Evolutionary conservation across 768 basidiomycete genomes (phyloP).

Genomic region (Hypholoma sublateritium): DNA sequence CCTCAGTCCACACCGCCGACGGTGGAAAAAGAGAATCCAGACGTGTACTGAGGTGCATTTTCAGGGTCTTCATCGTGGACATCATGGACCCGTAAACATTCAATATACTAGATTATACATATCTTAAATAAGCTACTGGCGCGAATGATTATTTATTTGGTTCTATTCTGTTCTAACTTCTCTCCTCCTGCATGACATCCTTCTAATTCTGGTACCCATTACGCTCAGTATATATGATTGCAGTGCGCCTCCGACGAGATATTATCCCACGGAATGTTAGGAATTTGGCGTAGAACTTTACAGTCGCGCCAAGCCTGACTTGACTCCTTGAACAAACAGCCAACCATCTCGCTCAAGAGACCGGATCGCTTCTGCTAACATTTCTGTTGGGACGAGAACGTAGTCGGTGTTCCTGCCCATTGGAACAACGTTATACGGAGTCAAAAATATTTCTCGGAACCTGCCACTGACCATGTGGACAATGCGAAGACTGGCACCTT

Average conservation of each 20-base stretch:
- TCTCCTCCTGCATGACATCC: too few relatives aligned
- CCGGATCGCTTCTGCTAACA: slow-evolving; percentile 38
- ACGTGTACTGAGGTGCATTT: neutral
- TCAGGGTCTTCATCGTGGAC: neutral
- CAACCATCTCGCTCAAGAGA: slow-evolving; percentile 53
- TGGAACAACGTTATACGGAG: neutral
- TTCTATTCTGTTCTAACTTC: neutral
- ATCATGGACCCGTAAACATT: too few relatives aligned
- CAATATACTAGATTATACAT: neutral
- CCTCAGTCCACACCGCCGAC: slow-evolving; percentile 1
- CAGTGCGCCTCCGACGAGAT: too few relatives aligned
- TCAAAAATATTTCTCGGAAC: neutral
- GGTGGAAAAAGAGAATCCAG: neutral
- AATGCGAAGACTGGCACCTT: slow-evolving; percentile 57
- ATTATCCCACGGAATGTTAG: too few relatives aligned
- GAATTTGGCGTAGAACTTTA: neutral
- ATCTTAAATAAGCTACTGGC: neutral
- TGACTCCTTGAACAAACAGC: slow-evolving; percentile 35
- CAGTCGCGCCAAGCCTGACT: slow-evolving; percentile 11
- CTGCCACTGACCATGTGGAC: slow-evolving; percentile 54
- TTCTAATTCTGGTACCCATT: too few relatives aligned
- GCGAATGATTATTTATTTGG: neutral
- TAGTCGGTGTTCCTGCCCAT: slow-evolving; percentile 66
- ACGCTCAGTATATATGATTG: too few relatives aligned
- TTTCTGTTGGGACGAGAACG: slow-evolving; percentile 50